Percentiles rank a stretch among this genome's conserved stretches.
Conservation (phyloP, 176 grass and related monocot species). For the Carex parvula region DNA sequence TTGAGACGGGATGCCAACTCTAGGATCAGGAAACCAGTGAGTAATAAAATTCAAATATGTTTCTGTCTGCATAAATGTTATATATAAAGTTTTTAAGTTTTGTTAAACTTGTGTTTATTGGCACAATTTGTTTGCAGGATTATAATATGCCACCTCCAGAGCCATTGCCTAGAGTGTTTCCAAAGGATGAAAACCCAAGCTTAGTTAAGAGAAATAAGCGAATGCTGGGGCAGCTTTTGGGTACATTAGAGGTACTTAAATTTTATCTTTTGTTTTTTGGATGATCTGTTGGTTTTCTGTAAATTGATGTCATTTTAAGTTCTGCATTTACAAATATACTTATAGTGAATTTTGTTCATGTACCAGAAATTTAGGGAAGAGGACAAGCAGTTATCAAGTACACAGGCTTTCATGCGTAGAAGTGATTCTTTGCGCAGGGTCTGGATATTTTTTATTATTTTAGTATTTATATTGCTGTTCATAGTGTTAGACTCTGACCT, state of each 20-base stretch:
- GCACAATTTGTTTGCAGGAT: constrained; percentile 37
- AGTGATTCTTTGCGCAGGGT: constrained; percentile 83
- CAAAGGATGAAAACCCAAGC: constrained; percentile 60
- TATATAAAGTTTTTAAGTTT: background rate
- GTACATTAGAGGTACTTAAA: constrained; percentile 72
- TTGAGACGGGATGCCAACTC: constrained; percentile 62
- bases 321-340: constrained; percentile 19
- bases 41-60: background rate
- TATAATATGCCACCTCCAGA: constrained; percentile 67
- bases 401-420: constrained; percentile 87
- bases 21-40: constrained; percentile 48
- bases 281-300: background rate
- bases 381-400: constrained; percentile 58
- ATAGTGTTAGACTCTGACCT: background rate
- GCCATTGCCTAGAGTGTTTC: constrained; percentile 74
- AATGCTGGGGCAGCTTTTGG: constrained; percentile 94
- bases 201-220: constrained; percentile 84
- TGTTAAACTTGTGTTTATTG: background rate
- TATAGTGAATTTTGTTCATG: background rate
- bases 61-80: background rate
- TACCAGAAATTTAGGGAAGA: constrained; percentile 99
- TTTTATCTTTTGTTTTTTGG: constrained; percentile 2
- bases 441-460: constrained; percentile 4
- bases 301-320: background rate
- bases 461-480: background rate